These are phyloP conservation scores for Terfezia boudieri DNA, from an alignment of 495 filamentous ascomycete genomes.

Conservation along the genomic window DNA sequence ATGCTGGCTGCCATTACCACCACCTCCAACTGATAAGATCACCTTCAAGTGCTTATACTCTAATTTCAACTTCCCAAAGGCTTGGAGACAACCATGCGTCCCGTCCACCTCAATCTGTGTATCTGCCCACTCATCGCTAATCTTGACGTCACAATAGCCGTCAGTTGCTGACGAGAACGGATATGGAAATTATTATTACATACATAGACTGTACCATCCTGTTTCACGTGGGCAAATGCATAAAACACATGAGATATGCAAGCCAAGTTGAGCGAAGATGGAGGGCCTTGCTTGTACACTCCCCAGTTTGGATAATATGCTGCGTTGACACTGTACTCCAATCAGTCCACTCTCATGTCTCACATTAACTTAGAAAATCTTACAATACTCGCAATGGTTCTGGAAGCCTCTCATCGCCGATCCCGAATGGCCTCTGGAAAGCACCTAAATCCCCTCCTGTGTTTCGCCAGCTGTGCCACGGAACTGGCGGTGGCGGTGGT, in stretches of 20 bases:
- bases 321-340: conserved; percentile 32
- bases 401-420: not conserved
- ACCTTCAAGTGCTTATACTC: conserved; percentile 55
- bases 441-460: not conserved
- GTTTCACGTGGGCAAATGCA: conserved; percentile 64
- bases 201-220: conserved; percentile 68
- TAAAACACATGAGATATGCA: conserved; percentile 66
- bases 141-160: conserved; percentile 23
- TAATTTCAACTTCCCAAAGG: conserved; percentile 52
- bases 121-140: conserved; percentile 65
- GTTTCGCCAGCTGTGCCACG: not conserved
- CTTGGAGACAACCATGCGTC: conserved; percentile 50
- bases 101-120: conserved; percentile 59
- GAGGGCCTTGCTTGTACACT: conserved; percentile 55
- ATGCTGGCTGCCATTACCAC: conserved; percentile 51
- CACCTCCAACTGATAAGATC: conserved; percentile 71
- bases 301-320: conserved; percentile 83
- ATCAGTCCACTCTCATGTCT: not conserved
- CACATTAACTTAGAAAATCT: not conserved
- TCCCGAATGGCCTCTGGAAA: not conserved
- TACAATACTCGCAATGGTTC: not conserved
- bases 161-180: no score
- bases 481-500: not conserved
- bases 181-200: not conserved
- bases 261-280: conserved; percentile 48